Base-by-base conservation (phyloP, 2,329 filamentous ascomycete genomes). In the Byssochlamys sp. region DNA sequence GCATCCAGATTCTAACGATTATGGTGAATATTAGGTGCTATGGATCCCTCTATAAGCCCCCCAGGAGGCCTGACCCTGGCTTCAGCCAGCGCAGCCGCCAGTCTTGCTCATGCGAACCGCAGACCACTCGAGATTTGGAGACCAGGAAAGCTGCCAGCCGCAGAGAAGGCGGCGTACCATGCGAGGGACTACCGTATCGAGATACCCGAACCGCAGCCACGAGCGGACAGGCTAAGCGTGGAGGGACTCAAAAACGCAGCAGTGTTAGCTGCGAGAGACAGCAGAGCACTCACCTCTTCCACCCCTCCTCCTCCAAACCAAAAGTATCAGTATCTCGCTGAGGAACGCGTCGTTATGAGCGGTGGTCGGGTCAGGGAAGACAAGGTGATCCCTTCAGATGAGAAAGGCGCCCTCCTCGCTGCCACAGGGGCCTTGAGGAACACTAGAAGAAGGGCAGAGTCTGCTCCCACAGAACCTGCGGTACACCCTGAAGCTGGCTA, bases 231-330 rank as follows among this genome's bases (percentile, higher is more conserved):
- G 58, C 75, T 81, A 57, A 88, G 82, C 66, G 76, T 82, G 11
- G 82, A 85, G 54, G 87, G 88, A 35, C 85, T 87, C 54, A 89
- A 88, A 68, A 45, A n/a, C n/a, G 89, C 90, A 53, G 90, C 90
- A 3, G 69, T 90, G 9, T 75, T 89, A 27, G 89, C 89, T 24
- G 62, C 67, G 4, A 65, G 67, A 50, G 70, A 72, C 52, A 65
- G 64, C 29, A 64, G 62, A 49, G 55, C 62, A 4, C 39, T 45
- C 39, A 45, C 39, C 39, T 9, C 39, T 19, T 45, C 39, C n/a
- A 62, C 39, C 26, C 52, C 59, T 12, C 56, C 65, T 24, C 55
- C 65, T 14, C 50, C 52, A 45, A 28, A 33, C 6, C 12, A 35
- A 25, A 24, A 52, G n/a, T 24, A 55, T 25, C 55, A 64, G 26